A percentile compares a stretch with the other conserved stretches of the same genome.
phyloP scores from a whole-genome alignment of 495 filamentous ascomycete genomes.

The Neurospora discreta region DNA sequence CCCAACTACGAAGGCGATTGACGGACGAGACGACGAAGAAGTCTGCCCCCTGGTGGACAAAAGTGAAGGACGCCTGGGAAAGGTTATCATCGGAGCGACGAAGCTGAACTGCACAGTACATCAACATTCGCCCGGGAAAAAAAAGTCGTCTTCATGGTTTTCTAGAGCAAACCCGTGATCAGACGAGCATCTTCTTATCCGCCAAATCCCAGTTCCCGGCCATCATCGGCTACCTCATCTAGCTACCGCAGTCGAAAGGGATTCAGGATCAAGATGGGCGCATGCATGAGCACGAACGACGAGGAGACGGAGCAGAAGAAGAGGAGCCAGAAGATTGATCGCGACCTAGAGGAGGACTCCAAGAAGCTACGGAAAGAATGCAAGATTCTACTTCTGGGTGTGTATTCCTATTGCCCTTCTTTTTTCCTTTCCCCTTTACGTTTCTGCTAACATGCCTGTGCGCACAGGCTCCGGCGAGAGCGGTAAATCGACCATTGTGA shows the following conservation, averaged over 20 bases:
- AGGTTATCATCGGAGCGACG: background rate
- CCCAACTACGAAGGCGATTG: background rate
- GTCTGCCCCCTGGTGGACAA: background rate
- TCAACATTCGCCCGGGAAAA: background rate
- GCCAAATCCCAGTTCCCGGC: background rate
- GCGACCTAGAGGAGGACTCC: constrained; percentile 84
- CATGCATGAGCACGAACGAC: constrained; percentile 72
- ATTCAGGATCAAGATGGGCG: constrained; percentile 60
- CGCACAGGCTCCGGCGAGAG: constrained; percentile 88
- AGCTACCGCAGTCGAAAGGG: constrained; percentile 2
- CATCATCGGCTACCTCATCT: constrained; percentile 2
- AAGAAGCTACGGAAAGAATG: constrained; percentile 86
- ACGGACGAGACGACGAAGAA: background rate
- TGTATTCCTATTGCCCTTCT: constrained; percentile 13
- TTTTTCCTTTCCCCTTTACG: constrained; percentile 9
- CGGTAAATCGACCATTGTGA: constrained; percentile 97
- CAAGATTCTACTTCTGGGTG: constrained; percentile 94
- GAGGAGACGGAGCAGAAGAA: constrained; percentile 87
- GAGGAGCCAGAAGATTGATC: constrained; percentile 86
- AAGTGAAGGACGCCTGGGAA: background rate
- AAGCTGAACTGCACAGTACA: background rate
- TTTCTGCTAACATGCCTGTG: background rate
- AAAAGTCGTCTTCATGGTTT: constrained; percentile 13
- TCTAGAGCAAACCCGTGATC: constrained; percentile 11
- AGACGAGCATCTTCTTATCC: constrained; percentile 9